Base-by-base conservation (phyloP, 2,329 filamentous ascomycete genomes). In the Exutisphaerella laricina region DNA sequence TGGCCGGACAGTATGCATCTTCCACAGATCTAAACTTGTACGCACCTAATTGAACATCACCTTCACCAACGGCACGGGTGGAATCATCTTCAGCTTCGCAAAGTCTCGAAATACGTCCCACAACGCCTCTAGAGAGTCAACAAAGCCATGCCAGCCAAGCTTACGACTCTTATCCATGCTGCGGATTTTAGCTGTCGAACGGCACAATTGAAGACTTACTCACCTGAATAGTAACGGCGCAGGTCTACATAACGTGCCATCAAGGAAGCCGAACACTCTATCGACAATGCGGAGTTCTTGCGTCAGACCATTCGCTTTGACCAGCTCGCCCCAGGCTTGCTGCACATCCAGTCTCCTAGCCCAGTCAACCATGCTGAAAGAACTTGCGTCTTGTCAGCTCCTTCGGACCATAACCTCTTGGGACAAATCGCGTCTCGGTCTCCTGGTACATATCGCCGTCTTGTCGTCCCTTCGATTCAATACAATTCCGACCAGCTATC, bases 211-310 rank as follows among this genome's bases (percentile, higher is more conserved):
- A 7, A 5, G 9, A n/a, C 8, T 4, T 6, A 38, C 49, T 38
- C 14, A 46, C 41, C 47, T 54, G 42, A 51, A 55, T 29, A 50
- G 43, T 12, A 59, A 30, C 12, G 58, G 52, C 1, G 53, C 59
- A 4, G 58, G 49, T 22, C 64, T 55, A 22, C 62, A 56, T 38
- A 74, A 41, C 32, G 65, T 59, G 9, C 61, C 62, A 52, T 75
- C 70, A 10, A 69, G 57, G 45, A 76, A 72, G 1, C 63, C 63
- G 46, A 75, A 74, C 16, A 74, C 65, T 2, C 70, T 63, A 31
- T 70, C 69, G n/a, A 70, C 53, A 36, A 72, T 67, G 30, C 60
- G 58, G 17, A 58, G 30, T 34, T 56, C 50, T 40, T 64, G 51
- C 3, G 58, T 53, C 16, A 76, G 54, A 3, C 58, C 55, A 43